Base-by-base conservation (phyloP, 805 yeast genomes). In the Candida boidinii region DNA sequence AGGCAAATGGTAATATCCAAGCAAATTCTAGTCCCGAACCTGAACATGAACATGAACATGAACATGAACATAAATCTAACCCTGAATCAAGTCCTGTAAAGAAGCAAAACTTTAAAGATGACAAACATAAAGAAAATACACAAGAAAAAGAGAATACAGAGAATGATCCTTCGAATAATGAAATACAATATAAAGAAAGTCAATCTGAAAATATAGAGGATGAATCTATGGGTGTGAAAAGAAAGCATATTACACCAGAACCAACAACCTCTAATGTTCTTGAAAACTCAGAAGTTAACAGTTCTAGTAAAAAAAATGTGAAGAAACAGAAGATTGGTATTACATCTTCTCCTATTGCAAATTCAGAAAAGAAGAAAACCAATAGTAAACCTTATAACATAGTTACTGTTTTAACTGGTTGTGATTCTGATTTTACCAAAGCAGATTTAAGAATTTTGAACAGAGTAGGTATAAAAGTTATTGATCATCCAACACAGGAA, bases 341-440 rank as follows among this genome's bases (percentile, higher is more conserved):
- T n/a, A n/a, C n/a, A 19, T 9, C 21, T 7, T 19, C 9, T 7
- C 9, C 21, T 19, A 7, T 9, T 7, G 8, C 21, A 19, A 6
- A 7, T 19, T 7, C 21, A 6, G 49, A 47, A 36, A 43, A 35
- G 26, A 42, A 29, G 34, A 39, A 37, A 23, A 23, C 38, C 11
- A 26, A 42, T 2, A 26, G 36, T 11, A 49, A 54, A 23, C 55
- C 62, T 1, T 65, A 64, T 37, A 44, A 64, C 18, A 56, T 76
- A 2, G 47, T 56, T 14, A 79, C 76, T 0, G 63, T 79, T 11
- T 54, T 72, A 43, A 80, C 92, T 0, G 90, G 92, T 2, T 76
- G 81, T 41, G 81, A 77, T 29, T 51, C 57, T 7, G 66, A 54
- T 14, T 48, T 76, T 17, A 51, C 57, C 9, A 60, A 62, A 29